These are phyloP conservation scores for Polytolypa hystricis DNA, from an alignment of 2,329 filamentous ascomycete genomes.

Conservation along the genomic window DNA sequence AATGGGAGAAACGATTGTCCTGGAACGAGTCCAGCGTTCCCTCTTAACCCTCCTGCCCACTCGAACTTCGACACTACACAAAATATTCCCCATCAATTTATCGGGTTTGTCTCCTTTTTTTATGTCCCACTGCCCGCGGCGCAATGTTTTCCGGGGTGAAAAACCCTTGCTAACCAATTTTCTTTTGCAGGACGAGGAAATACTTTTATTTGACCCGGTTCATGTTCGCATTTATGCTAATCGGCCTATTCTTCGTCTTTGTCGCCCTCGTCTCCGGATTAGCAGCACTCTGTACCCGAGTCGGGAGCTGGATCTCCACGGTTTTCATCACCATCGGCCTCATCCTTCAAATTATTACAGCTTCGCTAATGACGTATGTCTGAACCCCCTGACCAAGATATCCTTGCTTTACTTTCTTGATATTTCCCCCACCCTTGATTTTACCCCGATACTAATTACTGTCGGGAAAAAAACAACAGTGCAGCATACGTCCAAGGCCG, in stretches of 20 bases:
- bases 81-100: slow-evolving; percentile 44
- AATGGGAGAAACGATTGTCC: slow-evolving; percentile 54
- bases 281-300: slow-evolving; percentile 41
- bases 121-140: slow-evolving; percentile 16
- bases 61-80: slow-evolving; percentile 48
- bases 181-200: slow-evolving; percentile 43
- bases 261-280: slow-evolving; percentile 36
- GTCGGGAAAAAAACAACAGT: slow-evolving; percentile 26
- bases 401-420: slow-evolving; percentile 3
- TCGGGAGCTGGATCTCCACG: slow-evolving; percentile 41
- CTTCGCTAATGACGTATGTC: slow-evolving; percentile 53
- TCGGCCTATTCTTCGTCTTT: slow-evolving; percentile 64
- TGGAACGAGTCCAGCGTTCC: slow-evolving; percentile 50
- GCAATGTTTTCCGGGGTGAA: no score
- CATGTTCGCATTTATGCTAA: slow-evolving; percentile 82
- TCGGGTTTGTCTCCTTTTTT: slow-evolving; percentile 33
- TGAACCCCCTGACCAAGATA: neutral
- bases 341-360: slow-evolving; percentile 48
- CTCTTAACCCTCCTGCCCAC: slow-evolving; percentile 47
- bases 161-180: slow-evolving; percentile 3
- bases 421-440: slow-evolving; percentile 3
- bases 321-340: slow-evolving; percentile 43
- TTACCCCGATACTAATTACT: slow-evolving; percentile 15
- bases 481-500: slow-evolving; percentile 50
- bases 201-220: slow-evolving; percentile 86